A percentile compares a stretch with the other conserved stretches of the same genome.
Conservation (phyloP, 176 grass and related monocot species). For the Cenchrus purpureus region DNA sequence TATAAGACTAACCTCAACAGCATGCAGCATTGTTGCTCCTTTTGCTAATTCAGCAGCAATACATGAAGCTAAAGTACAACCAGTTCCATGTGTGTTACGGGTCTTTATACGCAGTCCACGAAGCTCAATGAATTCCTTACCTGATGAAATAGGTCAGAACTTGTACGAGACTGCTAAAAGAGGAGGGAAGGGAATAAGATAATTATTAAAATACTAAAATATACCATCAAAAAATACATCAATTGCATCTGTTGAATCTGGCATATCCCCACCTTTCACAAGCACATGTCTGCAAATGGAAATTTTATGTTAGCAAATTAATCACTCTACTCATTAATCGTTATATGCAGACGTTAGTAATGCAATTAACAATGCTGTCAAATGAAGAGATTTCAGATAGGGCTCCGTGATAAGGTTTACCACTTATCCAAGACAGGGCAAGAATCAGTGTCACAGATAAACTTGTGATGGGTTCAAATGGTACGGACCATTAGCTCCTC, state of each 20-base stretch:
- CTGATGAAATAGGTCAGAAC: slow-evolving; percentile 45
- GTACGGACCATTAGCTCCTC: not conserved
- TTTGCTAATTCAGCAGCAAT: slow-evolving; percentile 93
- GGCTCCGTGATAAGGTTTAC: not conserved
- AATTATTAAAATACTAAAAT: slow-evolving; percentile 4
- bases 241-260: slow-evolving; percentile 62
- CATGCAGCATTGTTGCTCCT: slow-evolving; percentile 74
- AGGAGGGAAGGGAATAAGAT: not conserved
- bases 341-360: slow-evolving; percentile 1
- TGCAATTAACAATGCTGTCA: slow-evolving; percentile 3
- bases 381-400: slow-evolving; percentile 12
- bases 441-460: not conserved
- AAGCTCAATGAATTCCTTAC: slow-evolving; percentile 79
- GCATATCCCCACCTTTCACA: slow-evolving; percentile 90
- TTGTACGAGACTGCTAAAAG: not conserved
- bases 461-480: not conserved
- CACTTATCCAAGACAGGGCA: slow-evolving; percentile 24
- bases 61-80: slow-evolving; percentile 95
- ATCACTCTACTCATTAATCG: not conserved
- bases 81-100: slow-evolving; percentile 88
- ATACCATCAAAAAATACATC: slow-evolving; percentile 93
- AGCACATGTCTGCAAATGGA: slow-evolving; percentile 80
- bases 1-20: slow-evolving; percentile 60
- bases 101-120: slow-evolving; percentile 70
- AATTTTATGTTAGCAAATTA: slow-evolving; percentile 1